phyloP scores from a whole-genome alignment of 2,329 filamentous ascomycete genomes.

The Cadophora sp. region DNA sequence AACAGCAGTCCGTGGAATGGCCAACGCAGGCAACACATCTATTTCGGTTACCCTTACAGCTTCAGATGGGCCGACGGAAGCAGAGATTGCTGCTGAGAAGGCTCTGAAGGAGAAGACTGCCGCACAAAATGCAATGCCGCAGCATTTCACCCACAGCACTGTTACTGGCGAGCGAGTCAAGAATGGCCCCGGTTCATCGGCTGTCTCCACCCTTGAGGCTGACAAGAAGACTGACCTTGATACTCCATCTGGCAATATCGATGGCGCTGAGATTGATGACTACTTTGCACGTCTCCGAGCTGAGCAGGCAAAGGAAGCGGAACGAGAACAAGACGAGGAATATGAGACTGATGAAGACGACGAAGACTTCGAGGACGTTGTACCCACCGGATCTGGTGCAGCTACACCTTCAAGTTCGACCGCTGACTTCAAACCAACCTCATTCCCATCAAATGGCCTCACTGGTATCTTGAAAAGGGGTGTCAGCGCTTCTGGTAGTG shows the following conservation, averaged over 20 bases:
- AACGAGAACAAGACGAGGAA: constrained; percentile 58
- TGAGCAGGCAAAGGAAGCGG: constrained; percentile 59
- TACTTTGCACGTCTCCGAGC: constrained; percentile 72
- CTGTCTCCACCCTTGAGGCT: constrained; percentile 48
- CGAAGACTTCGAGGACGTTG: constrained; percentile 56
- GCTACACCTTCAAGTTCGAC: constrained; percentile 43
- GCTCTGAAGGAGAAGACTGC: constrained; percentile 70
- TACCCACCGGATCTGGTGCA: constrained; percentile 38
- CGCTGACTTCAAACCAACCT: constrained; percentile 24
- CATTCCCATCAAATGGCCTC: constrained; percentile 31
- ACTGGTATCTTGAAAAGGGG: constrained; percentile 42
- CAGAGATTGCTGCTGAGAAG: constrained; percentile 69
- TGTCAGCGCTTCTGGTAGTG: constrained; percentile 42
- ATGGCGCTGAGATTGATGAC: constrained; percentile 66
- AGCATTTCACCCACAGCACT: constrained; percentile 76
- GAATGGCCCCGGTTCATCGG: constrained; percentile 48
- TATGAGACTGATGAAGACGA: constrained; percentile 57
- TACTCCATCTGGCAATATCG: constrained; percentile 52
- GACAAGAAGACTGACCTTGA: constrained; percentile 56
- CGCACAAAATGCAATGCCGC: constrained; percentile 71
- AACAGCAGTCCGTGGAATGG: constrained; percentile 72
- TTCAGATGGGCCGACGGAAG: constrained; percentile 68
- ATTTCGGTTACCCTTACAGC: constrained; percentile 75
- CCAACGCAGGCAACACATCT: constrained; percentile 70
- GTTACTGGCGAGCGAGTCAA: constrained; percentile 69